Evolutionary conservation across 129 eudicot species (phyloP).

Genomic region (Ambrosia trifida): DNA sequence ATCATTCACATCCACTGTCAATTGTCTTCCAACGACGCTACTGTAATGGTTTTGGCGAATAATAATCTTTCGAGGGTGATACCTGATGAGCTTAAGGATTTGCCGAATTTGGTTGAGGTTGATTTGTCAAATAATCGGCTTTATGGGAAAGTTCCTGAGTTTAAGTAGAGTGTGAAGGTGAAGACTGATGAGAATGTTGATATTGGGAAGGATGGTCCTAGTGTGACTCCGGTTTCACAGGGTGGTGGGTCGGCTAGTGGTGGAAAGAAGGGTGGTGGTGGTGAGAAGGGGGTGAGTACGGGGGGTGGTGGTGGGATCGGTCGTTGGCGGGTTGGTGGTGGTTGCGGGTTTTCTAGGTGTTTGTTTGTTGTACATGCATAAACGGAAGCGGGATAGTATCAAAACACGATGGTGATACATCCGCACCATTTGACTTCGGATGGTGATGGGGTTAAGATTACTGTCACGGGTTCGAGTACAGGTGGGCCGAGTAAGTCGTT

Average conservation of each 20-base stretch:
- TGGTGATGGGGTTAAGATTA: slow-evolving; percentile 67
- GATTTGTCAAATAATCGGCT: slow-evolving; percentile 70
- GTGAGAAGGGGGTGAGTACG: slow-evolving; percentile 38
- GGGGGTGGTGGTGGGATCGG: slow-evolving; percentile 64
- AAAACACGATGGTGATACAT: slow-evolving; percentile 61
- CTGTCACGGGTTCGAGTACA: slow-evolving; percentile 57
- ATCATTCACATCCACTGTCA: slow-evolving; percentile 30
- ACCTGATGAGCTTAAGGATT: slow-evolving; percentile 53
- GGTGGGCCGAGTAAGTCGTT: slow-evolving; percentile 53
- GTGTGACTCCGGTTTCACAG: slow-evolving; percentile 41
- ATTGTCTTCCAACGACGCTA: slow-evolving; percentile 41
- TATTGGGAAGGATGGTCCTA: slow-evolving; percentile 58
- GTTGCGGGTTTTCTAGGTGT: slow-evolving; percentile 50
- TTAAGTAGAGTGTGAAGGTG: slow-evolving; percentile 42
- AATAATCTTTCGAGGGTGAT: slow-evolving; percentile 66
- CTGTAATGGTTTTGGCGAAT: slow-evolving; percentile 55
- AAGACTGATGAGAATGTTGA: slow-evolving; percentile 50
- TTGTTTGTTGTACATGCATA: slow-evolving; percentile 49
- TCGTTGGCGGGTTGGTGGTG: slow-evolving; percentile 57
- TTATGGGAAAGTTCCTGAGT: slow-evolving; percentile 58
- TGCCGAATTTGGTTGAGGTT: slow-evolving; percentile 47
- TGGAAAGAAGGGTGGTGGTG: slow-evolving; percentile 19
- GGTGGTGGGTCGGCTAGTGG: no score
- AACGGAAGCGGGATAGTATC: slow-evolving; percentile 46
- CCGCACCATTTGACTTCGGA: slow-evolving; percentile 71